Base-by-base conservation (phyloP, 2,329 filamentous ascomycete species). In the Pseudogymnoascus sp. region DNA sequence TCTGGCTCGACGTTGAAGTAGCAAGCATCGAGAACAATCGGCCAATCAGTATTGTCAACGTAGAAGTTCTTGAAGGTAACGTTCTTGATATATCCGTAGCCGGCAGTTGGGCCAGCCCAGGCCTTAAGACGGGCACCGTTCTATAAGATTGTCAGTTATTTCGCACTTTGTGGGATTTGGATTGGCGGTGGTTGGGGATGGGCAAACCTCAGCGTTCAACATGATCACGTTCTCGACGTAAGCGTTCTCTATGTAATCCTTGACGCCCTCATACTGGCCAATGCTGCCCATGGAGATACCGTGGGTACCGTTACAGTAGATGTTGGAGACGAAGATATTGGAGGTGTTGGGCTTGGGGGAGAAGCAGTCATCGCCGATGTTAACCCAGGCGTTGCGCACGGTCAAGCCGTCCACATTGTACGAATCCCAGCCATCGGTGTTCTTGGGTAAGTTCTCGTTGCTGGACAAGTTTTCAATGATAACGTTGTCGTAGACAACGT, bases 381-480 rank as follows among this genome's bases (percentile, higher is more conserved):
- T 77, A 21, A 81, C 75, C 68, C 75, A 77, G 1, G 75, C 72
- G 23, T 79, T 75, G 60, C 76, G 76, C 15, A 82, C 77, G 0
- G 70, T 77, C 6, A 85, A 68, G 0, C 76, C 76, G 58, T 82
- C 76, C 30, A 82, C 77, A 59, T 83, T 83, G 59, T 81, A 73
- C 0, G 80, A 79, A 71, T 85, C 82, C 69, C 84, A 83, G 39
- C 83, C 83, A 63, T 85, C 82, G 0, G 81, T 83, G 68, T 85
- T 85, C 66, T 82, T 82, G 3, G 82, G 79, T 1, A 77, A 71
- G 6, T 73, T 67, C 45, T 73, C 72, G 48, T 77, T 79, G 13
- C 72, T 77, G n/a, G 79, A 82, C 15, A 75, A 72, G 0, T 80
- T 78, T 10, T 81, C 80, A 58, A 81, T 79, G 19, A 77, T 74